phyloP scores from a whole-genome alignment of 2,329 filamentous ascomycete genomes.

The Achaetomium macrosporum region DNA sequence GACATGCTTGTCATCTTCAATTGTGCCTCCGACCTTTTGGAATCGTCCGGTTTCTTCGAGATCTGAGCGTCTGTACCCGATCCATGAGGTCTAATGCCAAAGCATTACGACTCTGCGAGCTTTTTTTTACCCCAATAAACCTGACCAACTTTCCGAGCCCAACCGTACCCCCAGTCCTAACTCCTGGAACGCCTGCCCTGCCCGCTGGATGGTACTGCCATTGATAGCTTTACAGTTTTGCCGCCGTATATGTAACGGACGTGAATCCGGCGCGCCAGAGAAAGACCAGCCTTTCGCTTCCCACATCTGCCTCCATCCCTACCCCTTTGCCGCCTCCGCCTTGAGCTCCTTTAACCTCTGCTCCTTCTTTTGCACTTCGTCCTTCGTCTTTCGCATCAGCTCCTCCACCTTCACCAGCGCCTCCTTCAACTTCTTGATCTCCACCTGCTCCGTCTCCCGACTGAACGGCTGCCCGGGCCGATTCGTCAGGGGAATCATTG shows the following conservation, averaged over 20 bases:
- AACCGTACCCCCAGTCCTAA: too few species aligned
- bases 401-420: slow-evolving; percentile 59
- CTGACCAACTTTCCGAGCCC: too few species aligned
- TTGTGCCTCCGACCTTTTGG: neutral
- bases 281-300: too few species aligned
- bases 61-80: too few species aligned
- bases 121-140: too few species aligned
- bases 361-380: slow-evolving; percentile 60
- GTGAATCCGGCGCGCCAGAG: too few species aligned
- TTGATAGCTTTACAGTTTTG: neutral
- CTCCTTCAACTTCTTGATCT: slow-evolving; percentile 55
- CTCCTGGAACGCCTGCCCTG: too few species aligned
- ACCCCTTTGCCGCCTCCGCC: slow-evolving; percentile 37
- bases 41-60: too few species aligned
- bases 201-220: too few species aligned
- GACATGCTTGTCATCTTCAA: neutral
- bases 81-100: too few species aligned
- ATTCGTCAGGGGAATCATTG: slow-evolving; percentile 65
- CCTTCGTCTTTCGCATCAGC: slow-evolving; percentile 53
- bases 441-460: slow-evolving; percentile 60
- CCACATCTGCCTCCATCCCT: neutral
- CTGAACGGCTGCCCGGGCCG: slow-evolving; percentile 67
- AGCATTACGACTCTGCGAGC: too few species aligned
- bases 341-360: slow-evolving; percentile 55
- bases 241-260: neutral